A percentile compares a stretch with the other conserved stretches of the same genome.
These are phyloP conservation scores for Hypholoma fasciculare DNA, from an alignment of 768 basidiomycete species.

Conservation along the genomic window DNA sequence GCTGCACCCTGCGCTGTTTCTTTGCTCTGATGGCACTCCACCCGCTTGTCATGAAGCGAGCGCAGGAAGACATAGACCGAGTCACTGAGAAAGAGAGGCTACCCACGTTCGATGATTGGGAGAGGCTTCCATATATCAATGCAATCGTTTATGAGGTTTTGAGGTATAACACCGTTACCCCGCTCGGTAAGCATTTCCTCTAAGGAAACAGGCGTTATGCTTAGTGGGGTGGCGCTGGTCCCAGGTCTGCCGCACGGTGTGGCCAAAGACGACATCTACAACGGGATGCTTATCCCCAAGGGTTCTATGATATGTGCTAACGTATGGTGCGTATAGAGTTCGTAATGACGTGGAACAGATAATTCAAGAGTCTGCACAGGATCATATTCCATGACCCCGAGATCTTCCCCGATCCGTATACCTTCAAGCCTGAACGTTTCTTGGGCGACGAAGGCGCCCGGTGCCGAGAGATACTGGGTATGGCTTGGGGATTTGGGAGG, in stretches of 20 bases:
- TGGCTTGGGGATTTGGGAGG: constrained; percentile 18
- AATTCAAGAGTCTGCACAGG: constrained; percentile 8
- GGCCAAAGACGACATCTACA: constrained; percentile 19
- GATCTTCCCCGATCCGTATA: constrained; percentile 15
- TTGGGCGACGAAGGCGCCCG: constrained; percentile 11
- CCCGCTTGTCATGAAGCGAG: constrained; percentile 53
- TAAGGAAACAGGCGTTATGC: not conserved
- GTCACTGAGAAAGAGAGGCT: constrained; percentile 54
- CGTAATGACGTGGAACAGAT: not conserved
- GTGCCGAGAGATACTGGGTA: constrained; percentile 11
- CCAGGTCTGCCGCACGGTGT: constrained; percentile 20
- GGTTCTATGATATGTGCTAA: constrained; percentile 16
- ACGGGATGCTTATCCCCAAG: constrained; percentile 19
- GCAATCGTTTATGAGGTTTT: constrained; percentile 21
- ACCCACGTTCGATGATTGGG: constrained; percentile 58
- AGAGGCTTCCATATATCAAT: constrained; percentile 47
- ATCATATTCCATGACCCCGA: constrained; percentile 18
- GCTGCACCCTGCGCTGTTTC: constrained; percentile 56
- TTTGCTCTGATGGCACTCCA: constrained; percentile 63
- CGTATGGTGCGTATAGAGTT: not conserved
- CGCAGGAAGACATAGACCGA: constrained; percentile 63
- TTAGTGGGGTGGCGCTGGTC: not conserved
- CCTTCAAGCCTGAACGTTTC: constrained; percentile 21
- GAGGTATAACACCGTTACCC: constrained; percentile 19
- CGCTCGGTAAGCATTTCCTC: constrained; percentile 15